Evolutionary conservation across 108 stramenopile genomes (phyloP), one percentile per base, ranked within the genome.

Genomic region (Nitzschia sp.): DNA sequence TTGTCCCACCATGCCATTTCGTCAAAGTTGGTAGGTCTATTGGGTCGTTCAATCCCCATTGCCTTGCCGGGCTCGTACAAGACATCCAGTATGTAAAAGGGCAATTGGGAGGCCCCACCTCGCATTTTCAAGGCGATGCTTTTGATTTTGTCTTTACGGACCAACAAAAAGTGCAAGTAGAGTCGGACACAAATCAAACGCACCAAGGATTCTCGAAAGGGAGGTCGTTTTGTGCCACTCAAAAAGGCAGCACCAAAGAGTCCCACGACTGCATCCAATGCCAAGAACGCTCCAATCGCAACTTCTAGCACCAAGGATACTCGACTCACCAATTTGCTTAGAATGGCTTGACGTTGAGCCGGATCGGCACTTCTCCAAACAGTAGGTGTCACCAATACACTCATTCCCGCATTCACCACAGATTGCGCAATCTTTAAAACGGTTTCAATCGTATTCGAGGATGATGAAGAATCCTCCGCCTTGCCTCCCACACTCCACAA

Each of bases 111-210:
- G 15, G 88, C 85, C 11, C 84, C 86, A 33, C 84, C 86, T 59
- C 87, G 87, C 2, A 90, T 72, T 26, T 68, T 66, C 25, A 71
- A 54, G 2, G 68, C 77, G 23, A 86, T 67, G 9, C 77, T 55
- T 4, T 62, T 29, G 19, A 88, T 83, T 46, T 83, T 91, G 19
- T 36, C 76, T 53, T 78, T 82, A 57, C 87, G 78, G 26, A 76
- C 65, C 62, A 72, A 73, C 48, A 94, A 72, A 66, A 88, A 94
- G 33, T 90, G 86, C 24, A 88, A n/a, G 53, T 90, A 91, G 23
- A 94, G 65, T 47, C 85, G 79, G 36, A 90, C 76, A 60, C 90
- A 89, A 32, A 88, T 1, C 8, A 81, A 13, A 24, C 68, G 54
- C 31, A 68, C 57, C 13, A 74, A 21, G 1, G 76, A 69, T 31